These are phyloP conservation scores for Triglochin maritima DNA, from an alignment of 106 monocot species.

Conservation along the genomic window DNA sequence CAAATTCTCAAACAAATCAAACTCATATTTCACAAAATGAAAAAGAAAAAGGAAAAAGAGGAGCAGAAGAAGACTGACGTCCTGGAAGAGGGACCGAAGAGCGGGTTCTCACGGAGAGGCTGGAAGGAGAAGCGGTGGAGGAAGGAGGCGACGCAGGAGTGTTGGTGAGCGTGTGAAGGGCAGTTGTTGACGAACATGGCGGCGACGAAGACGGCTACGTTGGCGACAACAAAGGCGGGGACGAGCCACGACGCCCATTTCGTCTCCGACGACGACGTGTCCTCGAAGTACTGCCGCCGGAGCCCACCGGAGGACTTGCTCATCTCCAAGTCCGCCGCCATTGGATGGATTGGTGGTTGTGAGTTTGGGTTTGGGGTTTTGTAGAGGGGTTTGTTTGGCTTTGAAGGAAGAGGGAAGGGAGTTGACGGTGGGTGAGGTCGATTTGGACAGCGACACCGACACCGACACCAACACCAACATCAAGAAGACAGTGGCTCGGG, in stretches of 20 bases:
- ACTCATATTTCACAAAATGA: neutral
- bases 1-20: neutral
- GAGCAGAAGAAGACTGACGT: constrained; percentile 16
- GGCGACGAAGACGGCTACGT: constrained; percentile 14
- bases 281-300: too few relatives aligned
- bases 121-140: constrained; percentile 40
- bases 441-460: too few relatives aligned
- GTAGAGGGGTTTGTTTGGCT: too few relatives aligned
- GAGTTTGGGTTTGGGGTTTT: too few relatives aligned
- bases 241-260: constrained; percentile 21
- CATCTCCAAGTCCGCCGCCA: too few relatives aligned
- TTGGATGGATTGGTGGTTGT: too few relatives aligned
- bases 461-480: too few relatives aligned
- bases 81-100: constrained; percentile 29
- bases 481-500: too few relatives aligned
- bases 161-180: constrained; percentile 6
- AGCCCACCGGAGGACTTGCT: too few relatives aligned
- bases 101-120: constrained; percentile 32
- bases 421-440: too few relatives aligned
- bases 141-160: constrained; percentile 12
- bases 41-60: neutral
- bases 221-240: constrained; percentile 13
- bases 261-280: neutral
- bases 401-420: too few relatives aligned
- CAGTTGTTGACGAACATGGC: constrained; percentile 43